phyloP scores from a whole-genome alignment of 2,329 filamentous ascomycete species.

The Huntiella decipiens region DNA sequence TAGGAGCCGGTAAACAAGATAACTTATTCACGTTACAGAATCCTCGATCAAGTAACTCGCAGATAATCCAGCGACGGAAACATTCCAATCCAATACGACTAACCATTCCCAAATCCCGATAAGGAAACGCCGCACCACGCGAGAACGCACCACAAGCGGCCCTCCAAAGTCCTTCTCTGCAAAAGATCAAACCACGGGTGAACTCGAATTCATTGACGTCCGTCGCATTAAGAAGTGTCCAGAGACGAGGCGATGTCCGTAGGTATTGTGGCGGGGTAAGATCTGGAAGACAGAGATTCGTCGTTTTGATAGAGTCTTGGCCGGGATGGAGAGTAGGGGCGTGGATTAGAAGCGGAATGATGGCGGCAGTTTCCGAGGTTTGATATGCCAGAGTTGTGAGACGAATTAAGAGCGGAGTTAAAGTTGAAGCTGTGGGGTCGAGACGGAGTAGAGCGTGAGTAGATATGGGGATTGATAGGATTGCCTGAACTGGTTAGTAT shows the following conservation, averaged over 20 bases:
- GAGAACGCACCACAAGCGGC: slow-evolving; percentile 43
- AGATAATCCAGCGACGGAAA: slow-evolving; percentile 78
- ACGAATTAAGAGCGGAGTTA: slow-evolving; percentile 43
- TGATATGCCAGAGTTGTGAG: slow-evolving; percentile 41
- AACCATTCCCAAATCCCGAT: slow-evolving; percentile 33
- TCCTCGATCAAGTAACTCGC: slow-evolving; percentile 42
- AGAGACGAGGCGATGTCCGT: slow-evolving; percentile 36
- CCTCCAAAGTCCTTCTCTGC: slow-evolving; percentile 40
- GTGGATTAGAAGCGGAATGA: slow-evolving; percentile 42
- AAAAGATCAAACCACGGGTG: slow-evolving; percentile 44
- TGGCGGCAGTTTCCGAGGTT: slow-evolving; percentile 31
- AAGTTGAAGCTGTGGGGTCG: slow-evolving; percentile 45
- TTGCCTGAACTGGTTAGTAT: slow-evolving; percentile 20
- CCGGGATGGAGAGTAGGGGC: slow-evolving; percentile 47
- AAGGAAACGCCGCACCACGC: slow-evolving; percentile 47
- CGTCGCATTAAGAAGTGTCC: slow-evolving; percentile 29
- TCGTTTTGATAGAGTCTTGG: slow-evolving; percentile 19
- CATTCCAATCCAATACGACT: slow-evolving; percentile 73
- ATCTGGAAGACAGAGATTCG: slow-evolving; percentile 26
- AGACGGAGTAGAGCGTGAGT: slow-evolving; percentile 40
- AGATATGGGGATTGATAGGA: slow-evolving; percentile 26
- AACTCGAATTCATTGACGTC: slow-evolving; percentile 50
- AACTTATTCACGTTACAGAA: slow-evolving; percentile 30
- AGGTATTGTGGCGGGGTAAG: slow-evolving; percentile 38
- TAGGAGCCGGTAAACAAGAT: not conserved